Conservation (phyloP, 805 yeast species). For the Isabelozyma pseudorhagii region DNA sequence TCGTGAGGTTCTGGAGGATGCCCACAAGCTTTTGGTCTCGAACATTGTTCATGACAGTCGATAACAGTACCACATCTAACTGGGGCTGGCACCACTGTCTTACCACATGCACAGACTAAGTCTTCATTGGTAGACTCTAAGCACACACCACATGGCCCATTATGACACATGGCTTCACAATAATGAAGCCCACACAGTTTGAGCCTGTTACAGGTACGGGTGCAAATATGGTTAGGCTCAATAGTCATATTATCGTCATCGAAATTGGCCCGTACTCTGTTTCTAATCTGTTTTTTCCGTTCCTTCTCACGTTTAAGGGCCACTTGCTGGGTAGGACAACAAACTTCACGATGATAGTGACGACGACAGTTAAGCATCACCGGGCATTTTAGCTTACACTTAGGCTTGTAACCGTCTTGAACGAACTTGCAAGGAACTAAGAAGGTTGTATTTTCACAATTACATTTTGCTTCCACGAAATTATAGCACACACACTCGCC, state of each 20-base stretch:
- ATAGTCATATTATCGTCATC: slow-evolving; percentile 54
- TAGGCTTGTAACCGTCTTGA: slow-evolving; percentile 51
- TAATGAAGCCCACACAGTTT: slow-evolving; percentile 61
- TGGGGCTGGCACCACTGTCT: slow-evolving; percentile 75
- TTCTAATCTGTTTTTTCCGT: slow-evolving; percentile 48
- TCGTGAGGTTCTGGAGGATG: slow-evolving; percentile 66
- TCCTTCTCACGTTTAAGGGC: slow-evolving; percentile 59
- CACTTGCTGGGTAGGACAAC: slow-evolving; percentile 66
- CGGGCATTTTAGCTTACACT: slow-evolving; percentile 68
- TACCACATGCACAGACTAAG: slow-evolving; percentile 76
- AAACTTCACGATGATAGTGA: slow-evolving; percentile 65
- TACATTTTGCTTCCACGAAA: slow-evolving; percentile 51
- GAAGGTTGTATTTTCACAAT: slow-evolving; percentile 58
- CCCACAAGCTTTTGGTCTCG: slow-evolving; percentile 59
- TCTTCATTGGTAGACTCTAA: slow-evolving; percentile 79
- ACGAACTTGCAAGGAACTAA: slow-evolving; percentile 61
- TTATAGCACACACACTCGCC: slow-evolving; percentile 72
- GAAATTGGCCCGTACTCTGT: slow-evolving; percentile 35
- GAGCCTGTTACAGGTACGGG: slow-evolving; percentile 58
- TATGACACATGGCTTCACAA: slow-evolving; percentile 71
- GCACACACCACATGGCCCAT: slow-evolving; percentile 79
- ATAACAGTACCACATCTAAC: slow-evolving; percentile 76
- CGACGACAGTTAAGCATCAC: slow-evolving; percentile 75
- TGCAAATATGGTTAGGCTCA: slow-evolving; percentile 75
- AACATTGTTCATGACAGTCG: slow-evolving; percentile 64